Base-by-base conservation (phyloP, 495 filamentous ascomycete genomes). In the Trichoderma erinaceum region DNA sequence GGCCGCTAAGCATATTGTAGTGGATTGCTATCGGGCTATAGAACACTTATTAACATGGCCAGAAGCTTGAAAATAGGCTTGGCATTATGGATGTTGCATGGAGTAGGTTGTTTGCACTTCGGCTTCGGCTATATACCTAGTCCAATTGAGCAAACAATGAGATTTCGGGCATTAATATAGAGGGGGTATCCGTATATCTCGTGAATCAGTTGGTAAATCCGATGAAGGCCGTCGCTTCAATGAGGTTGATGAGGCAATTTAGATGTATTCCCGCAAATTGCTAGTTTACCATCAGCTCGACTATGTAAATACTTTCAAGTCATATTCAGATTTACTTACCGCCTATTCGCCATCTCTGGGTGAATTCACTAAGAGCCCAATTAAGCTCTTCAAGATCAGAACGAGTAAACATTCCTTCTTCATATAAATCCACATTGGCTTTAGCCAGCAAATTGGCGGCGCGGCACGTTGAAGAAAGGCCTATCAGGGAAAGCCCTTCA, bases 331-430 rank as follows among this genome's bases (percentile, higher is more conserved):
- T 52, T 18, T 61, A 61, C 56, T 32, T 21, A 32, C 56, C 25
- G 29, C 56, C 56, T 2, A 61, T 11, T 61, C 56, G 25, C 56
- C 56, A 61, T 32, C 56, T 61, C 27, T 61, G 56, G 8, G 56
- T 15, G 10, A 61, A 32, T 16, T 61, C 25, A 18, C 29, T 0
- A 10, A 29, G 56, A 18, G 25, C 56, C 13, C 13, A 25, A 3
- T 25, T 3, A 4, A 61, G 56, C 15, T 23, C 56, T 61, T 61
- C 56, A 32, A 61, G 56, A 4, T 32, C 56, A 11, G 10, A 7
- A 27, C 4, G 7, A 18, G 25, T 61, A 61, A 61, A 61, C 16
- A 61, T 32, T 13, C 56, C 56, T 16, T 18, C 56, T 61, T 61
- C 56, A 16, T 25, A 16, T 25, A 32, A 61, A 11, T 25, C 25